phyloP scores from a whole-genome alignment of 108 stramenopile genomes.

The Fragilaria radians region DNA sequence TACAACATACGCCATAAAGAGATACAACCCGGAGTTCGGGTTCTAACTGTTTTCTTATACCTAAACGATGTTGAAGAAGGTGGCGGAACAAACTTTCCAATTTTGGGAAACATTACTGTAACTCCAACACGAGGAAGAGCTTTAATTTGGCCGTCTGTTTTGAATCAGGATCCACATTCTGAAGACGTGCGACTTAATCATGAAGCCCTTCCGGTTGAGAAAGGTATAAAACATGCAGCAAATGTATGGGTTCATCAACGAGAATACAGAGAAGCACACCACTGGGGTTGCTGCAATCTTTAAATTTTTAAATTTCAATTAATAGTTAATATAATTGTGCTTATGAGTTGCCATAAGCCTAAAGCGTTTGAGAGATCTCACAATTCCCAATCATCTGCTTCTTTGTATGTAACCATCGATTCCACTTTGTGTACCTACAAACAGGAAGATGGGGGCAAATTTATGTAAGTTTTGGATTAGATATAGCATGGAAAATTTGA shows the following conservation, averaged over 20 bases:
- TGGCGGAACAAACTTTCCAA: slow-evolving; percentile 33
- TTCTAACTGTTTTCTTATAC: slow-evolving; percentile 64
- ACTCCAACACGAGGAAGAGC: slow-evolving; percentile 5
- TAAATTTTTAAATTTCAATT: no score
- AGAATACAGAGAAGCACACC: no score
- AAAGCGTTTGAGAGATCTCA: slow-evolving; percentile 17
- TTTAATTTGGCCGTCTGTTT: slow-evolving; percentile 38
- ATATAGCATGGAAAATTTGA: background rate
- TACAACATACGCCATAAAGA: slow-evolving; percentile 33
- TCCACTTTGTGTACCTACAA: slow-evolving; percentile 83
- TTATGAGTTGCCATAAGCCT: background rate
- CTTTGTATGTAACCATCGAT: slow-evolving; percentile 87
- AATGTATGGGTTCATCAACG: slow-evolving; percentile 78
- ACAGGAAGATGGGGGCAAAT: no score
- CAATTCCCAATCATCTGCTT: slow-evolving; percentile 85
- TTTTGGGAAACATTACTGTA: background rate
- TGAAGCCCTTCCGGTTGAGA: slow-evolving; percentile 56
- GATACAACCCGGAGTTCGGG: slow-evolving; percentile 49
- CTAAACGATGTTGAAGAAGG: slow-evolving; percentile 43
- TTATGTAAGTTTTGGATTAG: background rate
- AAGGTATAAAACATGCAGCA: slow-evolving; percentile 67
- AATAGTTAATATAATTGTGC: background rate
- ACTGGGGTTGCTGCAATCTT: no score
- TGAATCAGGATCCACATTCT: slow-evolving; percentile 38
- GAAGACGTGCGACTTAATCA: slow-evolving; percentile 50